These are phyloP conservation scores for Ogataea angusta DNA, from an alignment of 805 yeast species.

Conservation along the genomic window DNA sequence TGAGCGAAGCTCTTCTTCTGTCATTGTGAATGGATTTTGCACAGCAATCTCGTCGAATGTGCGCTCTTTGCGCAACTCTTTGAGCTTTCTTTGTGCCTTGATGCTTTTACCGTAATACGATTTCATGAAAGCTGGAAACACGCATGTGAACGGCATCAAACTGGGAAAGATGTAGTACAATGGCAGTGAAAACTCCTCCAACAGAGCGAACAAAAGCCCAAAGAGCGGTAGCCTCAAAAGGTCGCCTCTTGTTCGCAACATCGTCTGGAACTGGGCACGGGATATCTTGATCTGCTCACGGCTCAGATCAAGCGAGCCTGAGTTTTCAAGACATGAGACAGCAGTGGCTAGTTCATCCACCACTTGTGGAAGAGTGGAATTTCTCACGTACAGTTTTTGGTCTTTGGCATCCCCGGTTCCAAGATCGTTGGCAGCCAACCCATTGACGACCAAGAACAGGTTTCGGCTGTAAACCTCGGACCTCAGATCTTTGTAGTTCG, in stretches of 20 bases:
- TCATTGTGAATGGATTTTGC: constrained; percentile 48
- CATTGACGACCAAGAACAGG: constrained; percentile 29
- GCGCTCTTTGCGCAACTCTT: constrained; percentile 13
- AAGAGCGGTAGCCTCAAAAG: constrained; percentile 55
- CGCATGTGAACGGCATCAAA: constrained; percentile 61
- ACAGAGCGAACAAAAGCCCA: constrained; percentile 48
- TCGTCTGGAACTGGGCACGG: constrained; percentile 47
- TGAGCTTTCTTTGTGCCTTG: constrained; percentile 23
- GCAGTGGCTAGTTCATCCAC: constrained; percentile 27
- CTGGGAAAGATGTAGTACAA: constrained; percentile 52
- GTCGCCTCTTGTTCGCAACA: constrained; percentile 50
- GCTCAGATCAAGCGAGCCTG: constrained; percentile 13
- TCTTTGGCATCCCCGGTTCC: constrained; percentile 27
- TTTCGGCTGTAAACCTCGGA: constrained; percentile 25
- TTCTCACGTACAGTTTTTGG: constrained; percentile 16
- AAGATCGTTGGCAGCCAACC: constrained; percentile 23
- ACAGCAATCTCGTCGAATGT: constrained; percentile 28
- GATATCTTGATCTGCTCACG: constrained; percentile 20
- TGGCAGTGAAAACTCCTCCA: constrained; percentile 56
- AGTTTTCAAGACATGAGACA: constrained; percentile 24
- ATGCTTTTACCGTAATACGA: constrained; percentile 34
- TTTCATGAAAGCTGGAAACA: constrained; percentile 45
- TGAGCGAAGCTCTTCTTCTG: constrained; percentile 35
- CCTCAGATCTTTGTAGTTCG: constrained; percentile 35
- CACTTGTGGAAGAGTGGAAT: constrained; percentile 14